phyloP scores from a whole-genome alignment of 495 filamentous ascomycete genomes.

The Aspergillus ostianus region DNA sequence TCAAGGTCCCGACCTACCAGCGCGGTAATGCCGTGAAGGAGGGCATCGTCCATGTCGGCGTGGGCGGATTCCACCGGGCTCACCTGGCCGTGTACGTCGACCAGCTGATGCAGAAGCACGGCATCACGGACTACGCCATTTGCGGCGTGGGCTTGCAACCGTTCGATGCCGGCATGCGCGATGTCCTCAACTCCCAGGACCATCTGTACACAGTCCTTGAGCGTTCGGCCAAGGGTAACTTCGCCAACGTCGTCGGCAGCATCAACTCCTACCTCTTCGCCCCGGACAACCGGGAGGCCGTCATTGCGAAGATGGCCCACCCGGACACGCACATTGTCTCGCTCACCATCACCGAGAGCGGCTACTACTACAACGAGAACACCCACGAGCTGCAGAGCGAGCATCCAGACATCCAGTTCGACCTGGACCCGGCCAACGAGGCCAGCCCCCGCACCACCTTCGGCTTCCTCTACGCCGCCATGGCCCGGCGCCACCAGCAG shows the following conservation, averaged over 20 bases:
- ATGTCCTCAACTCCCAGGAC: constrained; percentile 42
- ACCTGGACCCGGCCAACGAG: constrained; percentile 42
- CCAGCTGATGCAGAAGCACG: constrained; percentile 46
- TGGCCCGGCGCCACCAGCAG: constrained; percentile 37
- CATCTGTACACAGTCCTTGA: constrained; percentile 49
- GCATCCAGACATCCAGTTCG: constrained; percentile 47
- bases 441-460: constrained; percentile 43
- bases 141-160: constrained; percentile 48
- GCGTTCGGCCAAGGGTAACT: constrained; percentile 44
- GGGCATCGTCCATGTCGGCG: constrained; percentile 49
- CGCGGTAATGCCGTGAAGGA: constrained; percentile 45
- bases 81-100: constrained; percentile 49
- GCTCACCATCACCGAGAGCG: constrained; percentile 51
- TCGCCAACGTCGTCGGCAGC: constrained; percentile 44
- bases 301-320: constrained; percentile 50
- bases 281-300: constrained; percentile 45
- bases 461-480: constrained; percentile 48
- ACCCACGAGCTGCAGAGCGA: constrained; percentile 46
- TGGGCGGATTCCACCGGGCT: constrained; percentile 50
- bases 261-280: constrained; percentile 52
- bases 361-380: constrained; percentile 54
- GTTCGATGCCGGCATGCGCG: constrained; percentile 46
- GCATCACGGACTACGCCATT: constrained; percentile 42
- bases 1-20: constrained; percentile 37
- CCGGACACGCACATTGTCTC: constrained; percentile 51